These are phyloP conservation scores for Epichloe sibirici DNA, from an alignment of 2,329 filamentous ascomycete genomes.

Conservation along the genomic window DNA sequence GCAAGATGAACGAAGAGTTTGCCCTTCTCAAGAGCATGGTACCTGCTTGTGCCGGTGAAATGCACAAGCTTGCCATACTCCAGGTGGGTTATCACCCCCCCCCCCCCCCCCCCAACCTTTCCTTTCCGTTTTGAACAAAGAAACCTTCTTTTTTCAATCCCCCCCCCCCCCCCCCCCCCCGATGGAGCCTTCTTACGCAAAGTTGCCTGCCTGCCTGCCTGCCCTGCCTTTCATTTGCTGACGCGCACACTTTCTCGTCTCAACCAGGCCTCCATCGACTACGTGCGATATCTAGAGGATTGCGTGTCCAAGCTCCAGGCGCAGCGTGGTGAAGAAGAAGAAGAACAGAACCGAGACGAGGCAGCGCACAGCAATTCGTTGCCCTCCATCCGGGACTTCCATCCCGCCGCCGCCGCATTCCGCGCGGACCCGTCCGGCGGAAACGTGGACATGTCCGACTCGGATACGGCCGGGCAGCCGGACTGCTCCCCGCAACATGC, in stretches of 20 bases:
- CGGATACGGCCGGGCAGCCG: conserved; percentile 24
- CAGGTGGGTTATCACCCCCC: conserved; percentile 48
- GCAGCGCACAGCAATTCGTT: conserved; percentile 18
- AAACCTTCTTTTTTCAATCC: background rate
- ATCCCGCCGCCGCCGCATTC: conserved; percentile 7
- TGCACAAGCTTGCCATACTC: conserved; percentile 94
- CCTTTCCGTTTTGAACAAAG: background rate
- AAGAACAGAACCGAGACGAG: conserved; percentile 16
- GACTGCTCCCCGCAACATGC: conserved; percentile 12
- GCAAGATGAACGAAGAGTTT: conserved; percentile 99
- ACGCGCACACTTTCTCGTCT: background rate
- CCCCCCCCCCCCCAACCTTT: too few species aligned
- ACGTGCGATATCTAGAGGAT: conserved; percentile 84
- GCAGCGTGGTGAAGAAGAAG: conserved; percentile 25
- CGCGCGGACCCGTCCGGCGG: background rate
- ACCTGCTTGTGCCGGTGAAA: conserved; percentile 88
- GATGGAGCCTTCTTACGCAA: background rate
- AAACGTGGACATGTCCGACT: conserved; percentile 51
- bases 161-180: too few species aligned
- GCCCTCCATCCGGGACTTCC: conserved; percentile 27
- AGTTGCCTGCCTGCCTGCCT: background rate
- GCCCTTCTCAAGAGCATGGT: conserved; percentile 89
- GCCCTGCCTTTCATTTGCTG: background rate
- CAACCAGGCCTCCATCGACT: conserved; percentile 80
- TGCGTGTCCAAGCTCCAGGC: conserved; percentile 72